phyloP scores from a whole-genome alignment of 192 early-diverging fungal species.

The Hyaloraphidium curvatum region DNA sequence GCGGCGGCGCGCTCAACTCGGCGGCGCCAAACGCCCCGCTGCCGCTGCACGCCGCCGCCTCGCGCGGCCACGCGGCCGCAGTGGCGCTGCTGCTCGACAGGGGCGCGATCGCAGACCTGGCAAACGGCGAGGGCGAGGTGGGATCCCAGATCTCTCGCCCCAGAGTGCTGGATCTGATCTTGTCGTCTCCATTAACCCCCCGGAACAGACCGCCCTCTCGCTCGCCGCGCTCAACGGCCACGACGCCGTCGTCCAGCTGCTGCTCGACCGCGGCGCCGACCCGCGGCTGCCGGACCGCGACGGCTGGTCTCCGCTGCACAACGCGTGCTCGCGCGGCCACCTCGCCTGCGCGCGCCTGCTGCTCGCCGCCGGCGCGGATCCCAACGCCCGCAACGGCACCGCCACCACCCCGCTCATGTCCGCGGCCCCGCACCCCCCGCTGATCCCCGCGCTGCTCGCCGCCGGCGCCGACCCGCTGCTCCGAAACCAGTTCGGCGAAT shows the following conservation, averaged over 20 bases:
- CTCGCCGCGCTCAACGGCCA: conserved; percentile 55
- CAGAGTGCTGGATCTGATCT: neutral
- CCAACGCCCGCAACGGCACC: conserved; percentile 37
- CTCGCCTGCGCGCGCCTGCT: conserved; percentile 32
- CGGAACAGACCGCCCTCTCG: conserved; percentile 37
- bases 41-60: conserved; percentile 2
- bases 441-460: conserved; percentile 32
- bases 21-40: neutral
- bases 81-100: conserved; percentile 13
- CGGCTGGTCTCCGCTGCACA: conserved; percentile 68
- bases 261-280: conserved; percentile 37
- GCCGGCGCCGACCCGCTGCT: conserved; percentile 36
- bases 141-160: neutral
- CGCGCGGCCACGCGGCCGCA: conserved; percentile 1
- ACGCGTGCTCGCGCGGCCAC: conserved; percentile 43
- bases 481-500: conserved; percentile 44
- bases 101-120: conserved; percentile 33
- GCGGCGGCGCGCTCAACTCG: too few species aligned
- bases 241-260: conserved; percentile 28
- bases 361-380: conserved; percentile 25
- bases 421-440: too few species aligned
- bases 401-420: conserved; percentile 54
- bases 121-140: conserved; percentile 51
- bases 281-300: conserved; percentile 46
- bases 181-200: conserved; percentile 3